Evolutionary conservation across 192 early-diverging fungal genomes (phyloP), one percentile per base, ranked within the genome.

Genomic region (Thamnidium elegans): DNA sequence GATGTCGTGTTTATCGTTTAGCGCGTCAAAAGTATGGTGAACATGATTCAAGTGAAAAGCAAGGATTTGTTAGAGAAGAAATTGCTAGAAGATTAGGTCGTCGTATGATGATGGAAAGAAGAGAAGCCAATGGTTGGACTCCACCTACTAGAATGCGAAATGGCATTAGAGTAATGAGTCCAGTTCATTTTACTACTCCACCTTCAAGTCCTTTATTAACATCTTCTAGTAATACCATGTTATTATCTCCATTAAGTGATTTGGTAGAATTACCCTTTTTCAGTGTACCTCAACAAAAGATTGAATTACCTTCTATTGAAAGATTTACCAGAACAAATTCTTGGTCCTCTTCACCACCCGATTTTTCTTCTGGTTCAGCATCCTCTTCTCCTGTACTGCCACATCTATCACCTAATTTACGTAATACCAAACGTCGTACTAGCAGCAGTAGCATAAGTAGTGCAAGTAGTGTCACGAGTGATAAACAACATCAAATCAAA

Each of bases 1-100:
- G 88, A 4, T 90, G 88, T 56, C 86, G 88, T 52, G 88, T 90
- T 1, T 90, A 90, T 69, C 78, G 85, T 1, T 73, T 84, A 62
- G 86, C 84, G 3, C 73, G 78, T 0, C 82, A 80, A 58, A 81
- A 79, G 51, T 89, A 81, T 75, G 88, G 86, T 21, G 81, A 82
- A 7, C 76, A 80, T 4, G 83, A 85, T 23, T 81, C 81, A 17
- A 69, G 77, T 0, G 85, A 83, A 54, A 80, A 84, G 14, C 82
- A 87, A 45, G 78, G 81, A 0, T 90, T 82, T 77, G 86, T 90
- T 23, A 79, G 83, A 47, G 79, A 78, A 0, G 88, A 90, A 74
- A 90, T 90, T 19, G 64, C 73, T 21, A 60, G 74, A 45, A 74
- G 79, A n/a, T 66, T 78, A 46, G 71, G 75, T 5, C 46, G 67